Evolutionary conservation across 331 rosid genomes (phyloP), one percentile per base, ranked within the genome.

Genomic region (Prunus yedoensis): DNA sequence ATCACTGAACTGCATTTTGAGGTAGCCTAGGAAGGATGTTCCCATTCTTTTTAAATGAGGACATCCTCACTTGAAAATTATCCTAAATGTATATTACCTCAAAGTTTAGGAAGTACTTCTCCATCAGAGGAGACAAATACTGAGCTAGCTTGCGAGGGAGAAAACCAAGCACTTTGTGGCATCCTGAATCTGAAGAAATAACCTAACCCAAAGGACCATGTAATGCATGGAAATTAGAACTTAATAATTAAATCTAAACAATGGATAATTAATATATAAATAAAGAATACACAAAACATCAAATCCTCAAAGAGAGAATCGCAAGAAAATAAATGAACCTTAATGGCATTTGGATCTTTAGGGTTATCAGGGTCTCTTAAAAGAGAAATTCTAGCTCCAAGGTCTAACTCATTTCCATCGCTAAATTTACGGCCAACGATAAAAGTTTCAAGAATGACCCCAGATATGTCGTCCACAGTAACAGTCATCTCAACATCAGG

Each of bases 401-500:
- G 70, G 73, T 57, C 45, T 50, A 91, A 41, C 64, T 86, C 91
- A 51, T 83, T 85, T 52, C 35, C 83, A 78, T 83, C 81, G 77
- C 88, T 70, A 70, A 86, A 90, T 76, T 63, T 87, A 62, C 93
- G 88, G 54, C 97, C 98, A 82, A 94, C 97, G 4, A 94, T 90
- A 76, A 82, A 90, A 41, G 96, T 89, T 70, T 89, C 86, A 65
- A 94, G 88, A 59, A 73, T 77, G 41, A 27, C 77, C 51, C 80
- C 86, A 74, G 78, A 78, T 51, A 88, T 27, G 43, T 66, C 70
- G 8, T 79, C 81, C 50, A 68, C 4, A 77, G 50, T 72, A 47
- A 80, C 20, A 60, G 60, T 52, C 70, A 46, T 46, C 50, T 52
- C 80, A 35, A 38, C 20, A 62, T 79, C 77, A 60, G 67, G 49